These are phyloP conservation scores for Candida dubliniensis DNA, from an alignment of 1,139 yeast genomes.

Conservation along the genomic window DNA sequence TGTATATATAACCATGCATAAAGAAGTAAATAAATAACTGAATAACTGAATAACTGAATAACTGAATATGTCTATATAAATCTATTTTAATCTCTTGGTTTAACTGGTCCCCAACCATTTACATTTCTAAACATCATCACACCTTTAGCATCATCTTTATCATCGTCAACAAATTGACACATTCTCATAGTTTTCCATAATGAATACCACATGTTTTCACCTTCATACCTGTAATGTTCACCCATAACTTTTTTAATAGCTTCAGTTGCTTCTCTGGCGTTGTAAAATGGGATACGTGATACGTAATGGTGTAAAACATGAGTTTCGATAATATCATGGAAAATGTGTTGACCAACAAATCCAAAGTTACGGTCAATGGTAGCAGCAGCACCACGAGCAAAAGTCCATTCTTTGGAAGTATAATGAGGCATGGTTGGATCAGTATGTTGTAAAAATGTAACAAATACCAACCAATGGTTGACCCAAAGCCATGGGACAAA, in stretches of 20 bases:
- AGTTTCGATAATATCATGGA: conserved; percentile 89
- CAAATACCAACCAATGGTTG: conserved; percentile 66
- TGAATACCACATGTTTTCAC: conserved; percentile 71
- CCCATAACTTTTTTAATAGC: conserved; percentile 85
- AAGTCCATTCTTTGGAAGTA: conserved; percentile 56
- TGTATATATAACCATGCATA: neutral
- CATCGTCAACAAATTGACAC: conserved; percentile 85
- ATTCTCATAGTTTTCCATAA: conserved; percentile 70
- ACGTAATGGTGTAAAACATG: conserved; percentile 87
- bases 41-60: neutral
- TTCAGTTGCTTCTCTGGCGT: conserved; percentile 76
- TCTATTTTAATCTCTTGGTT: conserved; percentile 29
- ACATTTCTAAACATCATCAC: conserved; percentile 60
- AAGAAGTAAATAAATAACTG: neutral
- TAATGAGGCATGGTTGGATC: conserved; percentile 61
- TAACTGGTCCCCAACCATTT: conserved; percentile 49
- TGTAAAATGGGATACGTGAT: conserved; percentile 83
- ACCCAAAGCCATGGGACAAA: conserved; percentile 56
- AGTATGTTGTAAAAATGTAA: conserved; percentile 61
- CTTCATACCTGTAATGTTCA: conserved; percentile 64
- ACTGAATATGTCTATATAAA: neutral
- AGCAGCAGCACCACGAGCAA: conserved; percentile 68
- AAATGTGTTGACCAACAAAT: conserved; percentile 73
- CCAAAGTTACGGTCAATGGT: conserved; percentile 73
- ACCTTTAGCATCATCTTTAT: conserved; percentile 54